These are phyloP conservation scores for Vanrija sp. DNA, from an alignment of 1,284 basidiomycete genomes.

Conservation along the genomic window DNA sequence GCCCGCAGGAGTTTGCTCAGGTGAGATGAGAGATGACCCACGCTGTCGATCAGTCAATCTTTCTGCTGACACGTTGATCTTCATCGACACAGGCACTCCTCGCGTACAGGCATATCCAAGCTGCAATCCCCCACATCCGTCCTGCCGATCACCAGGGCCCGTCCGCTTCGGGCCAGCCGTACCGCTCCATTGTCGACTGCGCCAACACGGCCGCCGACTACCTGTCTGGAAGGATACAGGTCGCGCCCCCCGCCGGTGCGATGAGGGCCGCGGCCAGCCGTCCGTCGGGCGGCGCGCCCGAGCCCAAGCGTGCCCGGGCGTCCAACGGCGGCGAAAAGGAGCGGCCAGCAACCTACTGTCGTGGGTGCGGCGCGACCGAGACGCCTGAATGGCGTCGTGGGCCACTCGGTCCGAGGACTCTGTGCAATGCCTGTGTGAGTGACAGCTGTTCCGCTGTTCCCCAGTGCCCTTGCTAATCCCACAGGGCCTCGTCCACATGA, in stretches of 20 bases:
- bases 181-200: conserved; percentile 27
- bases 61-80: background rate
- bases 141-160: conserved; percentile 8
- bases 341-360: conserved; percentile 31
- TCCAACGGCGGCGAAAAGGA: conserved; percentile 19
- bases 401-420: conserved; percentile 46
- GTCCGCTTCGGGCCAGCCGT: conserved; percentile 15
- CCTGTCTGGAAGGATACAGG: conserved; percentile 18
- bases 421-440: conserved; percentile 50
- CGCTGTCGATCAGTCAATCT: too few species aligned
- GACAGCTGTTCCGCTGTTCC: background rate
- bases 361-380: conserved; percentile 47
- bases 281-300: background rate
- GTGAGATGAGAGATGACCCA: too few species aligned
- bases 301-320: conserved; percentile 9
- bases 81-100: conserved; percentile 28
- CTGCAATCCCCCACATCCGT: conserved; percentile 27
- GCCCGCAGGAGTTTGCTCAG: background rate
- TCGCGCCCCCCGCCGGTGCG: background rate
- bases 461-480: background rate
- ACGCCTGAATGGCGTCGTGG: conserved; percentile 50
- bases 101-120: conserved; percentile 23
- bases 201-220: conserved; percentile 24
- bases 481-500: conserved; percentile 46
- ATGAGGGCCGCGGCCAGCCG: too few species aligned